Evolutionary conservation across 345 rosid species (phyloP).

Genomic region (Aethionema arabicum): DNA sequence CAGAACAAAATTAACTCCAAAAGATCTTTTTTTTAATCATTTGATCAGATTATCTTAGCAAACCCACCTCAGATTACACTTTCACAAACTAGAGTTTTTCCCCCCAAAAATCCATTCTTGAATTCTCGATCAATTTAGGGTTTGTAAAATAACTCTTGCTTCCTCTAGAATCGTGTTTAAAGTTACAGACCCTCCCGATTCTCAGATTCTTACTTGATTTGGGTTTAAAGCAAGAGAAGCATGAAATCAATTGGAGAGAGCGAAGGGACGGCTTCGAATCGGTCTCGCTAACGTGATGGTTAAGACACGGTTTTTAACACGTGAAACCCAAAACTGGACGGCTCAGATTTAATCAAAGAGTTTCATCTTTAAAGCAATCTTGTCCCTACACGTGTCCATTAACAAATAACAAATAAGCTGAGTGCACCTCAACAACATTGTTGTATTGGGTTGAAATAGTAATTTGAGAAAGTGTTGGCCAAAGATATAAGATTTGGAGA

Average conservation of each 20-base stretch:
- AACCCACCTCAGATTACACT: constrained; percentile 14
- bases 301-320: constrained; percentile 24
- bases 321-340: constrained; percentile 14
- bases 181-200: background rate
- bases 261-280: constrained; percentile 21
- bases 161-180: background rate
- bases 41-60: constrained; percentile 9
- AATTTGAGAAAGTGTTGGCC: no score
- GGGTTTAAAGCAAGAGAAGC: constrained; percentile 20
- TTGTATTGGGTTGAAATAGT: no score
- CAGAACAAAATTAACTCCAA: background rate
- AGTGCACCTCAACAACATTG: no score
- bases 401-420: background rate
- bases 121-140: constrained; percentile 22
- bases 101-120: constrained; percentile 12
- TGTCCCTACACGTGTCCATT: constrained; percentile 7
- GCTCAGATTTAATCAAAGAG: constrained; percentile 5
- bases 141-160: background rate
- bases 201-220: constrained; percentile 27
- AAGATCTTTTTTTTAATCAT: background rate
- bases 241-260: constrained; percentile 18
- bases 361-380: background rate
- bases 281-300: constrained; percentile 8
- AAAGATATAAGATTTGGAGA: no score
- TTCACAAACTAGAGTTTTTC: background rate